phyloP scores from a whole-genome alignment of 2,329 filamentous ascomycete genomes.

The Fusarium xylarioides region DNA sequence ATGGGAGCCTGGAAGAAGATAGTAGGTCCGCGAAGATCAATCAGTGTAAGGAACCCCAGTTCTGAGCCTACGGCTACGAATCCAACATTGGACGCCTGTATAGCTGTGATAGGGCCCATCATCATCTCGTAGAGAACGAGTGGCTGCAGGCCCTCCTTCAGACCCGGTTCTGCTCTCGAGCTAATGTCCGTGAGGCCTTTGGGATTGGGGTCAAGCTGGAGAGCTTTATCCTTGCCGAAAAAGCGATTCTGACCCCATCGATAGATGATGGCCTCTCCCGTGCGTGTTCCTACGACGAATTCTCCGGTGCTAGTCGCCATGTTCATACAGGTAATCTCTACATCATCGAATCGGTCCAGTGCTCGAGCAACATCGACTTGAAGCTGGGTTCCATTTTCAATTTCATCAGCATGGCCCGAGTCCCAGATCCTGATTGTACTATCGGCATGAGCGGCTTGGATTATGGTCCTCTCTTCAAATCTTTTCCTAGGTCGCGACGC shows the following conservation, averaged over 20 bases:
- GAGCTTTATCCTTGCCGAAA: constrained; percentile 68
- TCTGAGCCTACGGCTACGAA: constrained; percentile 91
- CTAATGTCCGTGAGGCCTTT: constrained; percentile 80
- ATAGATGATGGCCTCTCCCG: constrained; percentile 88
- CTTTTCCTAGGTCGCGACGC: constrained; percentile 74
- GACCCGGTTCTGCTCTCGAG: constrained; percentile 72
- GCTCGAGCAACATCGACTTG: constrained; percentile 89
- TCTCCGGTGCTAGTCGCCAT: constrained; percentile 85
- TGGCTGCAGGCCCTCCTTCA: constrained; percentile 85
- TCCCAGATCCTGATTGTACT: constrained; percentile 95
- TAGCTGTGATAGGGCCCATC: constrained; percentile 79
- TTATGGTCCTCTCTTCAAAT: constrained; percentile 83
- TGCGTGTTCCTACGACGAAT: constrained; percentile 80
- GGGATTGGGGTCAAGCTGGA: constrained; percentile 65
- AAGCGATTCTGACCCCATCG: constrained; percentile 85
- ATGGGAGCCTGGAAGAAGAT: constrained; percentile 81
- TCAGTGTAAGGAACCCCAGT: constrained; percentile 79
- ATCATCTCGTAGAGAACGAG: constrained; percentile 83
- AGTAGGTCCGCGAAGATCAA: constrained; percentile 87
- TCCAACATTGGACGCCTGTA: constrained; percentile 90
- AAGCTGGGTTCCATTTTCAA: constrained; percentile 83
- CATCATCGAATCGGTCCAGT: constrained; percentile 78
- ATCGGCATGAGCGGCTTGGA: constrained; percentile 89
- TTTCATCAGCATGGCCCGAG: constrained; percentile 87
- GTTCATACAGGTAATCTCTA: constrained; percentile 81